Evolutionary conservation across 1,284 basidiomycete species (phyloP), one percentile per base, ranked within the genome.

Genomic region (Cystobasidium sp.): DNA sequence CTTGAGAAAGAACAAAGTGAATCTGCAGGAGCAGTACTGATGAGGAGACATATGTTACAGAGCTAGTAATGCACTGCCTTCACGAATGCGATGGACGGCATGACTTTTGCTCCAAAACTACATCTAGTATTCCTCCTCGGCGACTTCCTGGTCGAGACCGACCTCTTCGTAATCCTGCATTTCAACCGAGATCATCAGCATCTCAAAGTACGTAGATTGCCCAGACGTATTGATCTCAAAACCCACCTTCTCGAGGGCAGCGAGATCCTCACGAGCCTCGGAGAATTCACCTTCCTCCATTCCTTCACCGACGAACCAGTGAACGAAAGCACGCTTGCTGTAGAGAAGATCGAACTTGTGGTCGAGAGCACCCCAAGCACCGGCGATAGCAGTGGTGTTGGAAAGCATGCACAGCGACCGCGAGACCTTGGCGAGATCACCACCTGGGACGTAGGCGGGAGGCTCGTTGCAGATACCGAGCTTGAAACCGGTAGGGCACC

Each of bases 401-500:
- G 94, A 95, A 75, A 98, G 86, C 94, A 97, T 98, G 87, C 96
- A 98, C 78, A 98, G 87, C 83, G 93, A 95, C 82, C 96, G 91
- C 74, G 89, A 91, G 43, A 91, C 90, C 87, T 94, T 94, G 75
- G 96, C 96, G 76, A 98, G 90, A 82, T 99, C 96, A 79, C 95
- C 94, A 64, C 92, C 91, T 72, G 94, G 93, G 53, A 99, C 92
- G 77, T 88, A 87, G 31, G 93, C 91, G 31, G 96, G 88, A 62
- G 96, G 76, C 64, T 76, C 74, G 68, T 74, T 74, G 39, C 68
- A 66, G 76, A 75, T 68, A 81, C 79, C 79, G 61, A 78, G 88
- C 88, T 88, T 97, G 96, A 91, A 97, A 89, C 83, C 95, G 88
- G 95, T 97, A 63, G 94, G 94, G 85, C 96, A 98, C 96, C 96